These are phyloP conservation scores for Lasiodiplodia citricola DNA, from an alignment of 2,329 filamentous ascomycete genomes.

Conservation along the genomic window DNA sequence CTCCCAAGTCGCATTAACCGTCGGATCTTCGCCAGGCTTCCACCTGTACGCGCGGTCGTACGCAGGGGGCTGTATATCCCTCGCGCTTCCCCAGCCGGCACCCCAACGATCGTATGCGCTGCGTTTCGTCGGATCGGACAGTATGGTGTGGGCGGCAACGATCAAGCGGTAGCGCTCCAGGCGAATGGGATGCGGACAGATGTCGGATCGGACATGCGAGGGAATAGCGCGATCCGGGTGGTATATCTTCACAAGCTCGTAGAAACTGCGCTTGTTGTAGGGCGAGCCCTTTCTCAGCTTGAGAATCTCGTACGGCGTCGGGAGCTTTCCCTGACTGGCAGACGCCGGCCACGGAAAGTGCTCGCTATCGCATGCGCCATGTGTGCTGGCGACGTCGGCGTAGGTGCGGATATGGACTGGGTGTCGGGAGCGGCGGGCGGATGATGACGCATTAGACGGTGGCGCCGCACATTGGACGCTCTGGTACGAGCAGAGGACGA, in stretches of 20 bases:
- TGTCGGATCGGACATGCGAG: slow-evolving; percentile 42
- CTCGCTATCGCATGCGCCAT: slow-evolving; percentile 22
- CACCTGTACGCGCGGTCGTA: slow-evolving; percentile 33
- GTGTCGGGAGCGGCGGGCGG: slow-evolving; percentile 38
- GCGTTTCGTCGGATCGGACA: slow-evolving; percentile 80
- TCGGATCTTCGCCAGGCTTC: slow-evolving; percentile 50
- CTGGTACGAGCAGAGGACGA: slow-evolving; percentile 39
- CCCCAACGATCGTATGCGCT: slow-evolving; percentile 82
- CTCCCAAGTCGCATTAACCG: slow-evolving; percentile 92
- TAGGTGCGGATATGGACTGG: slow-evolving; percentile 34
- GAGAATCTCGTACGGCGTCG: slow-evolving; percentile 92
- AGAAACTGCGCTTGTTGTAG: slow-evolving; percentile 85
- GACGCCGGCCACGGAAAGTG: slow-evolving; percentile 41
- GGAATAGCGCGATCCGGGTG: slow-evolving; percentile 75
- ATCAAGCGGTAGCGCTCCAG: slow-evolving; percentile 91
- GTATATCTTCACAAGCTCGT: slow-evolving; percentile 92
- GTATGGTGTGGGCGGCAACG: slow-evolving; percentile 84
- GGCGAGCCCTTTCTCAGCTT: slow-evolving; percentile 63
- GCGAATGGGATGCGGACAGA: slow-evolving; percentile 62
- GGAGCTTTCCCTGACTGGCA: slow-evolving; percentile 50
- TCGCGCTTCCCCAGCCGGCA: slow-evolving; percentile 72
- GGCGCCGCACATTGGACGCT: slow-evolving; percentile 31
- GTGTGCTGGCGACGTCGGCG: slow-evolving; percentile 34
- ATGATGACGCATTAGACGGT: slow-evolving; percentile 49
- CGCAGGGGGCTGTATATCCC: slow-evolving; percentile 38